These are phyloP conservation scores for Westerdykella aurantiaca DNA, from an alignment of 2,329 filamentous ascomycete species.

Conservation along the genomic window DNA sequence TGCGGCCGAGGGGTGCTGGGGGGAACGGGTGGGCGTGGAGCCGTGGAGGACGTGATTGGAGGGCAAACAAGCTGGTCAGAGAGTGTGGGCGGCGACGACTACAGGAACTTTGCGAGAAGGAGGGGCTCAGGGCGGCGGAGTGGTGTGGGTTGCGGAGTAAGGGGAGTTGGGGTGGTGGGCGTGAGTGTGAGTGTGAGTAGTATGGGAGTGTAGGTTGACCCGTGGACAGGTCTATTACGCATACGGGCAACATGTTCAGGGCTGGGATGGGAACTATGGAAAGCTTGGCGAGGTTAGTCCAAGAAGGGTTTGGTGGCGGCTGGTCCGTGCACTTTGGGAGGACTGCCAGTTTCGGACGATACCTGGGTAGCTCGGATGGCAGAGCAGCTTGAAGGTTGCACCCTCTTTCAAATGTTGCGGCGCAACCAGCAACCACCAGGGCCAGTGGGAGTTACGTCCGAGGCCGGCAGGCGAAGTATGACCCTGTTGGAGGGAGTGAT, in stretches of 20 bases:
- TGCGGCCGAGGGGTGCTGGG: slow-evolving; percentile 11
- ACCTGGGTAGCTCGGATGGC: too few species aligned
- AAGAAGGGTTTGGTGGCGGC: background rate
- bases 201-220: background rate
- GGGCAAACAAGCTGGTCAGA: slow-evolving; percentile 7
- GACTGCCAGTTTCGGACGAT: too few species aligned
- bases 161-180: background rate
- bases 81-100: slow-evolving; percentile 1
- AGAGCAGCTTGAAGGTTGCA: too few species aligned
- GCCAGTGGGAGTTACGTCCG: background rate
- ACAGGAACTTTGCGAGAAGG: background rate
- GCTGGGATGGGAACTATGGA: background rate
- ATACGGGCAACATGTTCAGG: background rate
- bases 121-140: slow-evolving; percentile 1
- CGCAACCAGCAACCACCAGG: background rate
- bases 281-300: slow-evolving; percentile 4
- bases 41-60: slow-evolving; percentile 28
- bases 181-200: background rate
- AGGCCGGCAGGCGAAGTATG: too few species aligned
- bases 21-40: slow-evolving; percentile 9
- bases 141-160: background rate
- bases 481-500: too few species aligned
- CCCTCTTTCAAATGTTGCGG: background rate
- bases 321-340: background rate
- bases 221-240: background rate